Conservation (phyloP, 73 alveolate species). For the Symbiodinium pilosum region DNA sequence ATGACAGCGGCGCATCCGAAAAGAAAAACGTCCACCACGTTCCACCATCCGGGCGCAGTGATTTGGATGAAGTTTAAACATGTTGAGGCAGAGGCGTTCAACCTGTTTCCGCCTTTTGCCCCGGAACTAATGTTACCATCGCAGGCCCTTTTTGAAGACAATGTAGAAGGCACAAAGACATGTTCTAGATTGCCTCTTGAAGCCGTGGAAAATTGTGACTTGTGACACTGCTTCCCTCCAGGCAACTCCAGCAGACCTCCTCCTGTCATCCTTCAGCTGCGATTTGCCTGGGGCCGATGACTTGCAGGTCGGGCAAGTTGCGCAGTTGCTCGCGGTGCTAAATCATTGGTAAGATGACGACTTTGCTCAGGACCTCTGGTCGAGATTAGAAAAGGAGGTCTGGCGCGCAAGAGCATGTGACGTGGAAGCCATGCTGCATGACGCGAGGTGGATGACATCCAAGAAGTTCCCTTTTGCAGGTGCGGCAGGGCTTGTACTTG, state of each 20-base stretch:
- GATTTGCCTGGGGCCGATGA: slow-evolving; percentile 60
- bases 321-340: not conserved
- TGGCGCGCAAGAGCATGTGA: not conserved
- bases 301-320: not conserved
- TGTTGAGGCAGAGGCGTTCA: too few species aligned
- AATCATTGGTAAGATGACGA: too few species aligned
- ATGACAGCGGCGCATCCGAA: too few species aligned
- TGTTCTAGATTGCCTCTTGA: not conserved
- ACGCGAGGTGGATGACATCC: slow-evolving; percentile 24
- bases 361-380: not conserved
- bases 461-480: slow-evolving; percentile 69
- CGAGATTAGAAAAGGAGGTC: not conserved
- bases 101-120: too few species aligned
- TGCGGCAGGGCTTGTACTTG: too few species aligned
- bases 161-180: not conserved
- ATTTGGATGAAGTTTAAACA: too few species aligned
- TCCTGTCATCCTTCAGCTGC: slow-evolving; percentile 23
- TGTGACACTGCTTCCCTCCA: too few species aligned
- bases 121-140: not conserved
- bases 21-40: too few species aligned
- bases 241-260: not conserved
- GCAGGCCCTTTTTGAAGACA: not conserved
- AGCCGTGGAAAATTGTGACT: too few species aligned
- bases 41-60: too few species aligned
- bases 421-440: not conserved